Evolutionary conservation across 441 rosid genomes (phyloP).

Genomic region (Daphne laureola): DNA sequence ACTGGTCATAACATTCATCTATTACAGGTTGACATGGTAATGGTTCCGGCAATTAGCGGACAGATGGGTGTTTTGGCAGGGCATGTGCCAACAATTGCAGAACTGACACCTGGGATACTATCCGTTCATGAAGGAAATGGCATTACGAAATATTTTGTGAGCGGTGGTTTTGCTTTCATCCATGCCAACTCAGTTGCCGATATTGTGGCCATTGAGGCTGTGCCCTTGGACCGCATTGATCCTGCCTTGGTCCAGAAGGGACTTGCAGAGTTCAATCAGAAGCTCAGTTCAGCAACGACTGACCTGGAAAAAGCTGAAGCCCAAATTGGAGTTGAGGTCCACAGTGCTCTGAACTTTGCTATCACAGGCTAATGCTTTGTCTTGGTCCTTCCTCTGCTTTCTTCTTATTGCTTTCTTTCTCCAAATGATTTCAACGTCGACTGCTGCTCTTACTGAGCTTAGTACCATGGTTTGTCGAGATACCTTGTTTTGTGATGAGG

Average conservation of each 20-base stretch:
- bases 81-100: constrained; percentile 82
- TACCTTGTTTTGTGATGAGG: neutral
- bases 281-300: constrained; percentile 67
- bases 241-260: constrained; percentile 73
- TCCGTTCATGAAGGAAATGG: constrained; percentile 80
- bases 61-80: constrained; percentile 94
- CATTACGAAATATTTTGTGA: constrained; percentile 51
- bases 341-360: constrained; percentile 72
- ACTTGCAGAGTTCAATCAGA: constrained; percentile 71
- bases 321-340: constrained; percentile 80
- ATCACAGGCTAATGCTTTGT: constrained; percentile 48
- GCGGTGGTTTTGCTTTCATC: constrained; percentile 84
- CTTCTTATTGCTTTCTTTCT: constrained; percentile 9
- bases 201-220: constrained; percentile 68
- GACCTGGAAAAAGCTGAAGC: constrained; percentile 88
- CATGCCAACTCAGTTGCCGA: constrained; percentile 88
- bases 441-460: constrained; percentile 12
- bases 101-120: constrained; percentile 75
- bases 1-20: neutral
- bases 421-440: constrained; percentile 10
- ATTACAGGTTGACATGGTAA: constrained; percentile 90
- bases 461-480: constrained; percentile 14
- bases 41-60: constrained; percentile 85
- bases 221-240: constrained; percentile 62
- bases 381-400: neutral